Evolutionary conservation across 2,329 filamentous ascomycete species (phyloP).

Genomic region (Botrytis galanthina): DNA sequence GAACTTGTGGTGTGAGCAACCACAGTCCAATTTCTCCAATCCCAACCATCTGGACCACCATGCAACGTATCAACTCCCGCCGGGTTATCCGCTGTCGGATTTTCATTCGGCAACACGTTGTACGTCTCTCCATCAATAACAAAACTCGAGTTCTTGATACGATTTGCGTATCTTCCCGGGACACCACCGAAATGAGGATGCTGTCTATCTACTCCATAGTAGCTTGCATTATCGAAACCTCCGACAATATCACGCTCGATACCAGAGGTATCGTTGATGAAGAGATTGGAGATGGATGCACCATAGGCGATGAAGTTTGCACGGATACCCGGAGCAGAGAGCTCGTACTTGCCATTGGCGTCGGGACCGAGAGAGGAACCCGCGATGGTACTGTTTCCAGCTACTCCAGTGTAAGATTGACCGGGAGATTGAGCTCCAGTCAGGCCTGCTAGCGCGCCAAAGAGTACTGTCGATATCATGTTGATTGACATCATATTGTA

Average conservation of each 20-base stretch:
- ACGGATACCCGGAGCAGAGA: conserved; percentile 63
- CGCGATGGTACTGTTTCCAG: conserved; percentile 32
- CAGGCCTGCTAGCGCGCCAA: conserved; percentile 6
- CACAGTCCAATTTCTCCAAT: conserved; percentile 67
- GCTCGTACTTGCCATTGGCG: conserved; percentile 67
- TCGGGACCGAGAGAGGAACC: conserved; percentile 44
- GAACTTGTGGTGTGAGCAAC: conserved; percentile 61
- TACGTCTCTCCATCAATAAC: conserved; percentile 62
- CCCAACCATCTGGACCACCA: conserved; percentile 70
- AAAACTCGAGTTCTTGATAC: conserved; percentile 75
- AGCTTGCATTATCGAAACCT: conserved; percentile 73
- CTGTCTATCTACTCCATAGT: conserved; percentile 61
- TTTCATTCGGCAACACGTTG: conserved; percentile 62
- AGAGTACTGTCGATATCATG: conserved; percentile 1
- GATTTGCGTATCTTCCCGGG: conserved; percentile 75
- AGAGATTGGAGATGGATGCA: conserved; percentile 68
- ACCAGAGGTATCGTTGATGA: conserved; percentile 67
- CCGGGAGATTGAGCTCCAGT: conserved; percentile 28
- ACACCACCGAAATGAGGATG: conserved; percentile 73
- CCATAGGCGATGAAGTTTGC: conserved; percentile 73
- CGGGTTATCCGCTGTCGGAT: conserved; percentile 50
- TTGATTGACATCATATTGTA: conserved; percentile 6
- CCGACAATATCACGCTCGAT: conserved; percentile 67
- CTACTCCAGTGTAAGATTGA: conserved; percentile 30
- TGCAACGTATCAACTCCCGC: conserved; percentile 64